Conservation (phyloP, 2,329 filamentous ascomycete genomes). For the Alternaria gansuensis region DNA sequence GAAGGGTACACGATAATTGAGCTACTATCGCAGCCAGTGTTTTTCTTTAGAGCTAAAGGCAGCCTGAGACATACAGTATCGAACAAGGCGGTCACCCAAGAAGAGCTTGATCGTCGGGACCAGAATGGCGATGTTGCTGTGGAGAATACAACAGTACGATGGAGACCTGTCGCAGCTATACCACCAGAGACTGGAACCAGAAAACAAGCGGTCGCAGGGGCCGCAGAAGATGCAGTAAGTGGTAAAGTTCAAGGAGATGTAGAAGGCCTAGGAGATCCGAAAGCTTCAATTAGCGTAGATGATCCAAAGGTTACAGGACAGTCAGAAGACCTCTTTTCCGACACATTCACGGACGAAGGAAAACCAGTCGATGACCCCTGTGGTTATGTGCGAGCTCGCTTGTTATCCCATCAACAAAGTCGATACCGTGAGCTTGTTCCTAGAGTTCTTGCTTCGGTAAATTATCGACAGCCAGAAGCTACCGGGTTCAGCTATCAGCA, state of each 20-base stretch:
- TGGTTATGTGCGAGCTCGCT: not conserved
- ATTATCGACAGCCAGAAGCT: constrained; percentile 11
- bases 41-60: constrained; percentile 31
- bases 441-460: constrained; percentile 20
- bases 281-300: not conserved
- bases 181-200: no score
- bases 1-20: constrained; percentile 34
- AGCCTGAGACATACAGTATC: constrained; percentile 9
- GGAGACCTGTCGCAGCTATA: not conserved
- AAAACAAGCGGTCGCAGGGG: not conserved
- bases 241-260: not conserved
- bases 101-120: constrained; percentile 10
- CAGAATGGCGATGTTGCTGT: constrained; percentile 2
- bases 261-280: not conserved
- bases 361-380: not conserved
- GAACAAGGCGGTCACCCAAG: not conserved
- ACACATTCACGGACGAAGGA: constrained; percentile 12
- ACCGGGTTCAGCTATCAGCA: constrained; percentile 19
- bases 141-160: not conserved
- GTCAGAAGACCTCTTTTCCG: constrained; percentile 5
- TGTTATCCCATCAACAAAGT: not conserved
- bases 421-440: constrained; percentile 12
- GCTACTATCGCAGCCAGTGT: constrained; percentile 29
- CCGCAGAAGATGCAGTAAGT: not conserved
- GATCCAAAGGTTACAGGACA: no score